phyloP scores from a whole-genome alignment of 345 rosid species.

The Linum lewisii region DNA sequence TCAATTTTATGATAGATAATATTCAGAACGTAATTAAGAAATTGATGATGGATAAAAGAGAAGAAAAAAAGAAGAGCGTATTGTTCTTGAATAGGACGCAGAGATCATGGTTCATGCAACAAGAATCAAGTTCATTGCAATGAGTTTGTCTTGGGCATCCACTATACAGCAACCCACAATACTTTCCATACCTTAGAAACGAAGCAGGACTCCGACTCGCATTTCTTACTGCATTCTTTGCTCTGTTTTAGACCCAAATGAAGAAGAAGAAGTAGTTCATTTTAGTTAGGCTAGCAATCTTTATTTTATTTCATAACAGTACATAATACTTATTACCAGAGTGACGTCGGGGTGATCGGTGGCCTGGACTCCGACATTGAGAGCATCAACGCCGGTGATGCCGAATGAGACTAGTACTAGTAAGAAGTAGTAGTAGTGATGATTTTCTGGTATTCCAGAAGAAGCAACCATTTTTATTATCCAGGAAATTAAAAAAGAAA shows the following conservation, averaged over 20 bases:
- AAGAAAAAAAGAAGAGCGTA: slow-evolving; percentile 17
- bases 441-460: slow-evolving; percentile 14
- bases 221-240: slow-evolving; percentile 73
- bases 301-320: background rate
- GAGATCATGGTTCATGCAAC: slow-evolving; percentile 91
- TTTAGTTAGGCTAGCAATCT: background rate
- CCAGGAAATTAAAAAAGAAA: background rate
- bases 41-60: background rate
- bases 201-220: slow-evolving; percentile 83
- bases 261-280: background rate
- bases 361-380: slow-evolving; percentile 63
- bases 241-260: slow-evolving; percentile 29
- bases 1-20: no score
- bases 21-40: no score
- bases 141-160: slow-evolving; percentile 93
- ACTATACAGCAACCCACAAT: slow-evolving; percentile 75
- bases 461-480: background rate
- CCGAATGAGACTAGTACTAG: slow-evolving; percentile 14
- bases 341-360: slow-evolving; percentile 29
- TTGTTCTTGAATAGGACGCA: slow-evolving; percentile 76
- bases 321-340: slow-evolving; percentile 28
- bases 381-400: slow-evolving; percentile 31
- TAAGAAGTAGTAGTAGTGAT: slow-evolving; percentile 8
- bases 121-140: slow-evolving; percentile 87
- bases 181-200: slow-evolving; percentile 82